Conservation (phyloP, 2,329 filamentous ascomycete species). For the Cladophialophora psammophila region DNA sequence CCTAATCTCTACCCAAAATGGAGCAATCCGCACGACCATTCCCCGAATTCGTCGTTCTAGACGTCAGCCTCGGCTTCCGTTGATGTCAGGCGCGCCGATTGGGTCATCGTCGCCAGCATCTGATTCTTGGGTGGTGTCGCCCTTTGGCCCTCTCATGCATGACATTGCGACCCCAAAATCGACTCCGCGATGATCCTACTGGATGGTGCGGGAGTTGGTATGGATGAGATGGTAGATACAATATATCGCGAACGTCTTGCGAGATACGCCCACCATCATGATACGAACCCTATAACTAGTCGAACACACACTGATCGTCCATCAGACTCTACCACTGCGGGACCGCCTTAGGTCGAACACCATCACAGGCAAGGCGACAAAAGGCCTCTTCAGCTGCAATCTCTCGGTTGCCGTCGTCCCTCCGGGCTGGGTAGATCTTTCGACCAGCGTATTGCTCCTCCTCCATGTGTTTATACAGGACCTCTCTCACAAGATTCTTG, state of each 20-base stretch:
- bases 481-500: slow-evolving; percentile 60
- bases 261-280: background rate
- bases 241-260: background rate
- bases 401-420: slow-evolving; percentile 20
- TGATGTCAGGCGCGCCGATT: background rate
- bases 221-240: background rate
- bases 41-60: background rate
- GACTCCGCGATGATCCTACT: background rate
- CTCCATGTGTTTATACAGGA: slow-evolving; percentile 55
- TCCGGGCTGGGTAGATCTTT: slow-evolving; percentile 39
- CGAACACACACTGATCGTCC: background rate
- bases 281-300: background rate
- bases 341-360: slow-evolving; percentile 1
- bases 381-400: slow-evolving; percentile 26
- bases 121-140: background rate
- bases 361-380: slow-evolving; percentile 27
- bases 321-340: slow-evolving; percentile 13
- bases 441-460: slow-evolving; percentile 49
- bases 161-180: background rate
- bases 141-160: slow-evolving; percentile 11
- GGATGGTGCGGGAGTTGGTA: background rate
- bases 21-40: slow-evolving; percentile 13
- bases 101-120: background rate
- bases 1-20: slow-evolving; percentile 16
- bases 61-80: slow-evolving; percentile 17